Conservation (phyloP, 768 basidiomycete species). For the Chalciporus pseudorubinellus region DNA sequence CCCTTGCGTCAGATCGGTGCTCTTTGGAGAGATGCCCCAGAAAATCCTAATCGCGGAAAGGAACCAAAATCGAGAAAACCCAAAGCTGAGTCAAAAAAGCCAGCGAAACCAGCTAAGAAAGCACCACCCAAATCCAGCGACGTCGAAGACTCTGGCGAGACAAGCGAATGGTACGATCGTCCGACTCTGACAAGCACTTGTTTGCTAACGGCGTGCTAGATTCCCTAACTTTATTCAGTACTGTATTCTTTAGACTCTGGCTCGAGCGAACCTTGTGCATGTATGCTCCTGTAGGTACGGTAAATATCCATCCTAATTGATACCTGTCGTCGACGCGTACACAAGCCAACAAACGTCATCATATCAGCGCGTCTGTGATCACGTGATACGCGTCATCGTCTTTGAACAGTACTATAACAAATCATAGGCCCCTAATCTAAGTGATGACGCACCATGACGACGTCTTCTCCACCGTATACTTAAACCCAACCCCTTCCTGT, state of each 20-base stretch:
- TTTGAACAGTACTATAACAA: neutral
- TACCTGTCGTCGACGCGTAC: neutral
- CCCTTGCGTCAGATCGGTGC: slow-evolving; percentile 45
- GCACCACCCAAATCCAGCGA: slow-evolving; percentile 21
- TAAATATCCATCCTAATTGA: neutral
- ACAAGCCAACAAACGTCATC: neutral
- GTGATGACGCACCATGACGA: slow-evolving; percentile 13
- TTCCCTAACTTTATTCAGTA: slow-evolving; percentile 6
- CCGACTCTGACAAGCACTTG: neutral
- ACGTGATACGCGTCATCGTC: slow-evolving; percentile 17
- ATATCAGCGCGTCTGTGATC: neutral
- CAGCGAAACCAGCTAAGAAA: slow-evolving; percentile 11
- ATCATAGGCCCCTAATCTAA: slow-evolving; percentile 17
- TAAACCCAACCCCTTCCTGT: neutral
- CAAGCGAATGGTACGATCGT: slow-evolving; percentile 17
- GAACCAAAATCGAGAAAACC: slow-evolving; percentile 46
- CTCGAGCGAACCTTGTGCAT: neutral
- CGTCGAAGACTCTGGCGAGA: slow-evolving; percentile 22
- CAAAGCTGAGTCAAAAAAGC: slow-evolving; percentile 32
- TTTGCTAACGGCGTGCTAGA: slow-evolving; percentile 6
- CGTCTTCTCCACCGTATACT: neutral
- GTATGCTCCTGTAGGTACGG: slow-evolving; percentile 10
- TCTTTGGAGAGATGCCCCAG: slow-evolving; percentile 57
- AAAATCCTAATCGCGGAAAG: slow-evolving; percentile 63
- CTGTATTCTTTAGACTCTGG: slow-evolving; percentile 9